Evolutionary conservation across 208 protist species (phyloP).

Genomic region (Trypanosoma rangeli): DNA sequence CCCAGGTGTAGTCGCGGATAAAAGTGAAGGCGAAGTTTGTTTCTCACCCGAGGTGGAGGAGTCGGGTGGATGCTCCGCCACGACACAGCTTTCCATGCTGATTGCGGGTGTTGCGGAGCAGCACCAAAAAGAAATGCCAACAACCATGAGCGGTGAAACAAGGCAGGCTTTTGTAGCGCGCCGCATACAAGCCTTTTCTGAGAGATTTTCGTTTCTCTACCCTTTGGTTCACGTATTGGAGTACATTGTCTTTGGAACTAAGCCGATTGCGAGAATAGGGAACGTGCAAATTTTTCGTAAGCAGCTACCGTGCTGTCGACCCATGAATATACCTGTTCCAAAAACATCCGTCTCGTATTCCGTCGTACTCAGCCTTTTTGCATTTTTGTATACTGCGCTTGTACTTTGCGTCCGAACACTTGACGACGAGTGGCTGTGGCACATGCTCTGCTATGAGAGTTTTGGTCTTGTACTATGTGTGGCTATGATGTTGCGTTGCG

Average conservation of each 20-base stretch:
- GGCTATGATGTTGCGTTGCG: conserved; percentile 38
- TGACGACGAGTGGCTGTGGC: conserved; percentile 40
- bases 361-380: conserved; percentile 32
- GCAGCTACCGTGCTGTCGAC: conserved; percentile 58
- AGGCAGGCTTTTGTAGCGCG: conserved; percentile 65
- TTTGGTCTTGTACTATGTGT: conserved; percentile 51
- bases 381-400: conserved; percentile 33
- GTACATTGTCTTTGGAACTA: conserved; percentile 72
- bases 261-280: conserved; percentile 59
- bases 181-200: conserved; percentile 50
- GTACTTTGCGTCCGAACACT: conserved; percentile 37
- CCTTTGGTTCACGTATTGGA: conserved; percentile 69
- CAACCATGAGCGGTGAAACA: conserved; percentile 61
- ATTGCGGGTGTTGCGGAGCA: conserved; percentile 44
- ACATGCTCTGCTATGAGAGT: conserved; percentile 29
- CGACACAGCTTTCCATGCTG: conserved; percentile 53
- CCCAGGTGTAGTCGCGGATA: conserved; percentile 15
- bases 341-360: conserved; percentile 76
- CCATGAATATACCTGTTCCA: conserved; percentile 60
- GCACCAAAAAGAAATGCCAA: conserved; percentile 58
- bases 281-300: conserved; percentile 80
- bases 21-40: conserved; percentile 9
- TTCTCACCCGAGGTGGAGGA: conserved; percentile 68
- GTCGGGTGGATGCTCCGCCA: conserved; percentile 50
- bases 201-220: conserved; percentile 72